phyloP scores from a whole-genome alignment of 2,329 filamentous ascomycete genomes.

The Apiospora arundinis region DNA sequence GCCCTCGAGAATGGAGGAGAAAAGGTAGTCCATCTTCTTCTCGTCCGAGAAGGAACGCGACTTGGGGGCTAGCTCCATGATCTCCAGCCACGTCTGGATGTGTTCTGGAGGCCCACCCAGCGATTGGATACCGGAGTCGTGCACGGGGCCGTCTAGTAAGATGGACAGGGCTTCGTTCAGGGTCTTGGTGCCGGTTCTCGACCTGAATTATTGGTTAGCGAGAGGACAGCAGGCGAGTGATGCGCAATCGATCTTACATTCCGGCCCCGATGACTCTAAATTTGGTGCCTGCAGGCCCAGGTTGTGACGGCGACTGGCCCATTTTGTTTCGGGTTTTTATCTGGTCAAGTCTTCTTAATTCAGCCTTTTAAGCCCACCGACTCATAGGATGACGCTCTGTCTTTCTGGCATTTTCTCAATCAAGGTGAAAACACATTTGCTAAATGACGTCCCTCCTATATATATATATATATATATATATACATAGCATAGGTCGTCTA shows the following conservation, averaged over 20 bases:
- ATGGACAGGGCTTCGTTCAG: conserved; percentile 45
- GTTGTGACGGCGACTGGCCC: conserved; percentile 39
- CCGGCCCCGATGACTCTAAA: conserved; percentile 45
- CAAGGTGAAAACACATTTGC: background rate
- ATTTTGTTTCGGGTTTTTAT: conserved; percentile 29
- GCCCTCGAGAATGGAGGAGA: conserved; percentile 36
- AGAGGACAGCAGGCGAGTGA: conserved; percentile 20
- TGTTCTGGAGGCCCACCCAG: conserved; percentile 45
- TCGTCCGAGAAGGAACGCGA: conserved; percentile 37
- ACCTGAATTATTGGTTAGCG: conserved; percentile 32
- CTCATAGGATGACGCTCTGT: background rate
- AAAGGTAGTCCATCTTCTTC: conserved; percentile 44
- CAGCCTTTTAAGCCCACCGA: background rate
- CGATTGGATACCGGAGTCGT: conserved; percentile 44
- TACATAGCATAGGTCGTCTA: background rate
- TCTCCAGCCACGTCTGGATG: conserved; percentile 41
- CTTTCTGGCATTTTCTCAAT: background rate
- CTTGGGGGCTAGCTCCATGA: conserved; percentile 42
- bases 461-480: conserved; percentile 5
- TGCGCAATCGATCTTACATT: conserved; percentile 36
- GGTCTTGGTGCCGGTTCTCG: conserved; percentile 46
- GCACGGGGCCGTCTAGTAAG: conserved; percentile 43
- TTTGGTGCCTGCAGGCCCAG: conserved; percentile 39
- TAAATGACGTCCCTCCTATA: conserved; percentile 2
- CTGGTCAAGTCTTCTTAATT: background rate